These are phyloP conservation scores for Protoeuglena noctilucae DNA, from an alignment of 139 green algal genomes.

Conservation along the genomic window DNA sequence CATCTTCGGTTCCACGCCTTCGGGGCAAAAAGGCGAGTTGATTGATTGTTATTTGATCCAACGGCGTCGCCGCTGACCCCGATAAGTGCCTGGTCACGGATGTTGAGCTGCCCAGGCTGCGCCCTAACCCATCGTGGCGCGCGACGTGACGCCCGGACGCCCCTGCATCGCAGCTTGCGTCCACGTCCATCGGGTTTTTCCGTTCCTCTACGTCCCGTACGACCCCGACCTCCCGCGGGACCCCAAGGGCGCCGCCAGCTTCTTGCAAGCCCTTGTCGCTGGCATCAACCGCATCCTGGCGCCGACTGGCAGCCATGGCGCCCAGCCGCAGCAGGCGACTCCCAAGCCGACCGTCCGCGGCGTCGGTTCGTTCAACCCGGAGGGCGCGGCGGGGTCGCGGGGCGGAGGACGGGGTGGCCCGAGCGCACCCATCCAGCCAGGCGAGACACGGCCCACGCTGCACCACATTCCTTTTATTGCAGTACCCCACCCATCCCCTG, in stretches of 20 bases:
- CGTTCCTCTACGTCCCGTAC: constrained; percentile 87
- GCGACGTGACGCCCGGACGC: background rate
- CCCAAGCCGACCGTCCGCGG: background rate
- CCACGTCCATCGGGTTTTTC: constrained; percentile 50
- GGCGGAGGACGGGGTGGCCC: background rate
- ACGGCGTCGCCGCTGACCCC: background rate
- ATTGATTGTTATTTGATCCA: background rate
- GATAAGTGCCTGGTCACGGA: constrained; percentile 4
- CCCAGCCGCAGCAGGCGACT: background rate
- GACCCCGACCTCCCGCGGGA: constrained; percentile 52
- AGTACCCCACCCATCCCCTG: constrained; percentile 1
- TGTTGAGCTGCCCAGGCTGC: background rate
- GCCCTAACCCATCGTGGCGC: background rate
- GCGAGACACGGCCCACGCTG: no score
- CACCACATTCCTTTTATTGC: no score
- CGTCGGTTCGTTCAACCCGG: constrained; percentile 31
- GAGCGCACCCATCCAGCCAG: background rate
- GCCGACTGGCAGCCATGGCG: background rate
- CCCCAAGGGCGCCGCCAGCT: constrained; percentile 28
- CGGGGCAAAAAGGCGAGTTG: constrained; percentile 46
- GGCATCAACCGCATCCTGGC: constrained; percentile 13
- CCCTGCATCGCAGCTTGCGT: constrained; percentile 7
- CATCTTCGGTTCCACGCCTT: constrained; percentile 75
- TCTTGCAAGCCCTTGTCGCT: constrained; percentile 23
- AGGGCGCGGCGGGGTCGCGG: background rate